Base-by-base conservation (phyloP, 352 stramenopile genomes). In the Plasmopara halstedii region DNA sequence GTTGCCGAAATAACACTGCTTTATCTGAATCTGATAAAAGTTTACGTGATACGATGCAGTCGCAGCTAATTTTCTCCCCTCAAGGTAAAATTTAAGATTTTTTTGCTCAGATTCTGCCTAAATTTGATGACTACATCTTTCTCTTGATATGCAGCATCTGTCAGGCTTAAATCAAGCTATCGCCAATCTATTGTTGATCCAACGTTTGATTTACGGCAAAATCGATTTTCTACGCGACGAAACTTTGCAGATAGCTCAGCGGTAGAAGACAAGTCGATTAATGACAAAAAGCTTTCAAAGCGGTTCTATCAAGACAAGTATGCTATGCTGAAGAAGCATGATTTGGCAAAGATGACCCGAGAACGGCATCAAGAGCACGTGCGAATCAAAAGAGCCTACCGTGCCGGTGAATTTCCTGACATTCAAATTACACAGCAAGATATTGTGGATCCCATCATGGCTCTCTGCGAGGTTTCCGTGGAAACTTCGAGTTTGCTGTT, bases 391-490 rank as follows among this genome's bases (percentile, higher is more conserved):
- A 56, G 81, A n/a, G 76, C 64, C 19, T 92, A 92, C 34, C 65
- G 81, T 4, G 42, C 64, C 9, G 81, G 81, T 1, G 73, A 89
- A 15, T 85, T 76, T 48, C 80, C 81, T 18, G 81, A 92, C 35
- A 92, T 92, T 50, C 67, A 89, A 34, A 89, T 92, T 50, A 70
- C 75, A 20, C 55, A 73, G 7, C 58, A 52, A 32, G 81, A 92
- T 47, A 70, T 92, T 34, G 25, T 89, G 29, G 56, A 72, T 21
- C 81, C 81, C 13, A 57, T 92, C 6, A 76, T 88, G 47, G 54
- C 53, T 7, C 52, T 92, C 0, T 88, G 75, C 22, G 60, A 74
- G 22, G 65, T 63, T 20, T 73, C 88, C 33, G 39, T 51, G 1
- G 35, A 56, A 13, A 84, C 64, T 1, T 71, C 73, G 31, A 66